These are phyloP conservation scores for Meripilus lineatus DNA, from an alignment of 1,284 basidiomycete species.

Conservation along the genomic window DNA sequence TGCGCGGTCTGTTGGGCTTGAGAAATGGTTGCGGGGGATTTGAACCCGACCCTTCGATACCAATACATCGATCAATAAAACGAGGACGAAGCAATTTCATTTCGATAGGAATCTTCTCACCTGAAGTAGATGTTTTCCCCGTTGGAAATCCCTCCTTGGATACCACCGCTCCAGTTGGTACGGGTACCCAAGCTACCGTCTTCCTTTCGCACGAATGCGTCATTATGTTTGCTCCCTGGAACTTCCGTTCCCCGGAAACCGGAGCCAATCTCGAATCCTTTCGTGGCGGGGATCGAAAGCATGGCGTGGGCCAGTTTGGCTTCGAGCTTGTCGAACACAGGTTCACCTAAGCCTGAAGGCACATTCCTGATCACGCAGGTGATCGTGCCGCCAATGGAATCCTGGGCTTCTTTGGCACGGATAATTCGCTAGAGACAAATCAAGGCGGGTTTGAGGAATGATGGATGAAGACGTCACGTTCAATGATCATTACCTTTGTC, in stretches of 20 bases:
- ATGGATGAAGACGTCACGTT: conserved; percentile 1
- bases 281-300: conserved; percentile 98
- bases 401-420: conserved; percentile 84
- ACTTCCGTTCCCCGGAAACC: conserved; percentile 97
- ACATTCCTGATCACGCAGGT: conserved; percentile 94
- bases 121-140: conserved; percentile 98
- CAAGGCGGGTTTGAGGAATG: too few relatives aligned
- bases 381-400: conserved; percentile 96
- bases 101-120: conserved; percentile 34
- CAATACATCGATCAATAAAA: not conserved
- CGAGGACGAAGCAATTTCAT: not conserved
- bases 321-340: conserved; percentile 98
- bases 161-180: conserved; percentile 96
- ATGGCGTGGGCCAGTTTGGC: conserved; percentile 96
- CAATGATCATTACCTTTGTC: conserved; percentile 60
- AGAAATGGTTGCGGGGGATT: conserved; percentile 97
- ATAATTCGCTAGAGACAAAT: conserved; percentile 80
- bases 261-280: conserved; percentile 97
- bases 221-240: conserved; percentile 92
- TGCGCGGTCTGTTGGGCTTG: conserved; percentile 88
- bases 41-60: conserved; percentile 84
- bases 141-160: conserved; percentile 98
- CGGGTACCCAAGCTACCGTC: conserved; percentile 78
- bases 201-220: conserved; percentile 71
- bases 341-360: conserved; percentile 92